phyloP scores from a whole-genome alignment of 78 protist species.

The Dictyostelium brefeldianum region DNA sequence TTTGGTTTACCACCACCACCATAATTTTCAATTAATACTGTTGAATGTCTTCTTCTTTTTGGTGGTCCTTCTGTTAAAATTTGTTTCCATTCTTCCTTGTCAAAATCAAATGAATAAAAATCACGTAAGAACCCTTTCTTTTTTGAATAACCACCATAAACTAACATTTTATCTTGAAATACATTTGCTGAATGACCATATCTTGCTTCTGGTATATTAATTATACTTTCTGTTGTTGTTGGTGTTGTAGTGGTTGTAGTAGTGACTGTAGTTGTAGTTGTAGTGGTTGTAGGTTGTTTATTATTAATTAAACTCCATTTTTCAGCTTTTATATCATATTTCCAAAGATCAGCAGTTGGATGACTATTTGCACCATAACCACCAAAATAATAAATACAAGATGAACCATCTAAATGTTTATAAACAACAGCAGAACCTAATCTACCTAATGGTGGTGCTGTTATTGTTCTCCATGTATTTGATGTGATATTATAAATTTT shows the following conservation, averaged over 20 bases:
- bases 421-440: slow-evolving; percentile 26
- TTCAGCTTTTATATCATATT: not conserved
- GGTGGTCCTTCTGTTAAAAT: slow-evolving; percentile 53
- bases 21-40: not conserved
- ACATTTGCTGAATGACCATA: slow-evolving; percentile 56
- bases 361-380: slow-evolving; percentile 23
- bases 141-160: slow-evolving; percentile 71
- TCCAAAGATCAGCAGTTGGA: slow-evolving; percentile 25
- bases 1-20: slow-evolving; percentile 12
- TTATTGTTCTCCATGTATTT: not conserved
- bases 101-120: slow-evolving; percentile 53
- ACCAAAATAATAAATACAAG: slow-evolving; percentile 53
- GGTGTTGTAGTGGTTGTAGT: not conserved
- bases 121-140: slow-evolving; percentile 52
- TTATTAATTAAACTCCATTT: slow-evolving; percentile 6
- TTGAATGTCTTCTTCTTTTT: slow-evolving; percentile 44
- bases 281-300: not conserved
- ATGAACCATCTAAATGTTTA: not conserved
- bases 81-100: slow-evolving; percentile 34
- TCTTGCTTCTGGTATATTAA: not conserved
- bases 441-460: slow-evolving; percentile 57
- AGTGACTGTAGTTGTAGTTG: not conserved
- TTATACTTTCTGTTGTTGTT: not conserved
- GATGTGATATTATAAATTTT: slow-evolving; percentile 21
- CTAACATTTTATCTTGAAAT: slow-evolving; percentile 48